Evolutionary conservation across 768 basidiomycete genomes (phyloP).

Genomic region (Lactifluus subvellereus): DNA sequence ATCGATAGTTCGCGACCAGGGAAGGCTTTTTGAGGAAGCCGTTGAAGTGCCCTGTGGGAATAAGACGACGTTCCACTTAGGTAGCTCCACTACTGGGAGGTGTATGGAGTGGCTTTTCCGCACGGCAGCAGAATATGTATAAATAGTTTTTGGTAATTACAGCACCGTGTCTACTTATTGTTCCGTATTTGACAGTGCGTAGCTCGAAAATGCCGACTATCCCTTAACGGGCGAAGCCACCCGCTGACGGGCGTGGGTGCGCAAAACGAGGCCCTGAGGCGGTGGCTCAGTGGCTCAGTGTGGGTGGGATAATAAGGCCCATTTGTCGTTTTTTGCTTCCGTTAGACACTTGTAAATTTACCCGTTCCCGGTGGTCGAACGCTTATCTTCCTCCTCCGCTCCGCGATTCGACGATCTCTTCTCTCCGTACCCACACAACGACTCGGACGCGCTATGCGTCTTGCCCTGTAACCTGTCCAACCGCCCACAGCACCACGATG

Average conservation of each 20-base stretch:
- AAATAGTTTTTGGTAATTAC: not conserved
- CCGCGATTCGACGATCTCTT: no score
- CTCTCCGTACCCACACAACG: no score
- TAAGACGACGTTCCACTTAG: constrained; percentile 51
- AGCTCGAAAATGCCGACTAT: not conserved
- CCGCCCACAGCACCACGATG: not conserved
- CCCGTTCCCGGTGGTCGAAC: no score
- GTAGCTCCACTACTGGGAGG: not conserved
- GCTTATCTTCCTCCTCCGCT: no score
- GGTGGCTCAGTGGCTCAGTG: no score
- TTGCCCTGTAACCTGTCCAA: not conserved
- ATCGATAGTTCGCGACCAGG: constrained; percentile 53
- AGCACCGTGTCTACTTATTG: not conserved
- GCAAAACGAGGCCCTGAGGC: no score
- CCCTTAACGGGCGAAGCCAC: not conserved
- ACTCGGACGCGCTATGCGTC: no score
- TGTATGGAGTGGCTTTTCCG: not conserved
- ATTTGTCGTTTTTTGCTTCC: no score
- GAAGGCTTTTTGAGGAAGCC: constrained; percentile 92
- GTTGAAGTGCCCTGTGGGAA: constrained; percentile 61
- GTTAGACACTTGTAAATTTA: no score
- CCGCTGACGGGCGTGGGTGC: not conserved
- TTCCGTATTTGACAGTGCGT: not conserved
- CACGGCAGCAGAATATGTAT: not conserved
- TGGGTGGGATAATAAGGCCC: no score